Evolutionary conservation across 2,329 filamentous ascomycete species (phyloP).

Genomic region (Fusarium brachygibbosum): DNA sequence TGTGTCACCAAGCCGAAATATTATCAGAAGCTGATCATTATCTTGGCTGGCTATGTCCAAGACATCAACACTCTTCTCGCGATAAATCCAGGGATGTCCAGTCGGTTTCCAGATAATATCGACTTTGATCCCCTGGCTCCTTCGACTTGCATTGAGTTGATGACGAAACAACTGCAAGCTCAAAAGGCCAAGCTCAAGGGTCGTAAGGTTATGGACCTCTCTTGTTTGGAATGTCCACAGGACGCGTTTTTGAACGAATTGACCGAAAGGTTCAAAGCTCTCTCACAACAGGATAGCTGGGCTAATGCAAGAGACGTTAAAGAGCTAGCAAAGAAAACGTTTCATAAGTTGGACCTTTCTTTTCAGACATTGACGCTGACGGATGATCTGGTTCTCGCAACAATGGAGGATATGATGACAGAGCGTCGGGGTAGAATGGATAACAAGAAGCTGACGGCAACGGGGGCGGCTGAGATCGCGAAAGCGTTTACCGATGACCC

Average conservation of each 20-base stretch:
- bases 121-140: constrained; percentile 65
- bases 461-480: accelerated
- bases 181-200: constrained; percentile 40
- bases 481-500: neutral
- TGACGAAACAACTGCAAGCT: constrained; percentile 57
- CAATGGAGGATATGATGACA: constrained; percentile 45
- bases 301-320: constrained; percentile 74
- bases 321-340: constrained; percentile 65
- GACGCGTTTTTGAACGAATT: constrained; percentile 23
- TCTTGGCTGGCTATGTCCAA: constrained; percentile 76
- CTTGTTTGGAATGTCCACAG: constrained; percentile 44
- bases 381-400: constrained; percentile 19
- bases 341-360: constrained; percentile 51
- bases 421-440: constrained; percentile 29
- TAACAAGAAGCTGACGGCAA: constrained; percentile 16
- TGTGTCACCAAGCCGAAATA: constrained; percentile 68
- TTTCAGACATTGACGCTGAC: constrained; percentile 31
- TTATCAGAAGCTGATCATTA: constrained; percentile 71
- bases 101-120: constrained; percentile 73
- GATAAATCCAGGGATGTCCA: constrained; percentile 73
- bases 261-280: constrained; percentile 52
- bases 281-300: constrained; percentile 66
- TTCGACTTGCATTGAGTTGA: constrained; percentile 55
- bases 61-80: constrained; percentile 75
- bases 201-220: constrained; percentile 44